These are phyloP conservation scores for Sporothrix euskadiensis DNA, from an alignment of 2,329 filamentous ascomycete genomes.

Conservation along the genomic window DNA sequence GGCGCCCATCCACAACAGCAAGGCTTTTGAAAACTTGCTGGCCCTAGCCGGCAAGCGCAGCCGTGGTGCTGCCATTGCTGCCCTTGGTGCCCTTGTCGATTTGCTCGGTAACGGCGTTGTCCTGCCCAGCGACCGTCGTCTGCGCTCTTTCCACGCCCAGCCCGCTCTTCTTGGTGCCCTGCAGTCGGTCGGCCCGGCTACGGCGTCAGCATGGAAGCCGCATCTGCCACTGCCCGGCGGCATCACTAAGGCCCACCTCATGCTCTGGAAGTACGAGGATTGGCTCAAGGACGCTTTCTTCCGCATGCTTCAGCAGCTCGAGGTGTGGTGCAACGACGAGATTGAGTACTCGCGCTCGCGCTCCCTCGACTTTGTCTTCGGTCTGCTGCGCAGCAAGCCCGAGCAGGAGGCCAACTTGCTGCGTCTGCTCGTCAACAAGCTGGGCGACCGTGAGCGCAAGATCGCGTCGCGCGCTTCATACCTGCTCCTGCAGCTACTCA, in stretches of 20 bases:
- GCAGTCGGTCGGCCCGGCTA: slow-evolving; percentile 43
- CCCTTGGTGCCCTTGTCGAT: slow-evolving; percentile 92
- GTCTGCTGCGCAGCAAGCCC: slow-evolving; percentile 89
- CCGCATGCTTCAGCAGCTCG: slow-evolving; percentile 85
- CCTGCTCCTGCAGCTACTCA: slow-evolving; percentile 86
- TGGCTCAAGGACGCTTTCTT: slow-evolving; percentile 95
- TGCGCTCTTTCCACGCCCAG: slow-evolving; percentile 78
- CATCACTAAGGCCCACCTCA: slow-evolving; percentile 73
- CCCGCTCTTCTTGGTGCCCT: slow-evolving; percentile 72
- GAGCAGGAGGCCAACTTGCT: slow-evolving; percentile 96
- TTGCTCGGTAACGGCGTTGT: slow-evolving; percentile 85
- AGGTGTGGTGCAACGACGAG: slow-evolving; percentile 92
- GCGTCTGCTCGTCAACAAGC: slow-evolving; percentile 89
- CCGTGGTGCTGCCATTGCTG: slow-evolving; percentile 86
- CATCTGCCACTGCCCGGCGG: slow-evolving; percentile 72
- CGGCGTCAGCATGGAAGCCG: slow-evolving; percentile 57
- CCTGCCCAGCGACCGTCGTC: slow-evolving; percentile 76
- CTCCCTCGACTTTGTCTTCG: slow-evolving; percentile 87
- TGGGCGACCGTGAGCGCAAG: slow-evolving; percentile 93
- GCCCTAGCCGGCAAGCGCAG: slow-evolving; percentile 87
- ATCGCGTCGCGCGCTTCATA: slow-evolving; percentile 93
- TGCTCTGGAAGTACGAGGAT: slow-evolving; percentile 90
- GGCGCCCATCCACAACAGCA: slow-evolving; percentile 88
- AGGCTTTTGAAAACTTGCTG: slow-evolving; percentile 83
- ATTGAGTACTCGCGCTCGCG: slow-evolving; percentile 88